Conservation (phyloP, 129 eudicot species). For the Lactuca saligna region DNA sequence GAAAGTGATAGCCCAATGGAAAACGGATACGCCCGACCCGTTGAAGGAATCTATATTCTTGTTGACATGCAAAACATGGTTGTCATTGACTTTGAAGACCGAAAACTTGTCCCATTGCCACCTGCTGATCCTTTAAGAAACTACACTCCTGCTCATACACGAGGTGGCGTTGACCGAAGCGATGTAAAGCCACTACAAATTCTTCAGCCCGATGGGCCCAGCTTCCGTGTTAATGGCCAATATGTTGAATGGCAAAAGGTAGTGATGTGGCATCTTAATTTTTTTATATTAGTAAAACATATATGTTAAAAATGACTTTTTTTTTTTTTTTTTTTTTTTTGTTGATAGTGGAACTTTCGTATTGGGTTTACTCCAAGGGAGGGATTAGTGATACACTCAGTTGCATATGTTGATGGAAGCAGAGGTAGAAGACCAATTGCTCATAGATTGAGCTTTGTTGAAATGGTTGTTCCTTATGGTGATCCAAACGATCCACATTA, state of each 20-base stretch:
- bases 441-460: conserved; percentile 90
- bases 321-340: conserved; percentile 13
- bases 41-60: conserved; percentile 78
- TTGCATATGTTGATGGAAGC: conserved; percentile 92
- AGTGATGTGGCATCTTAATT: background rate
- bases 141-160: conserved; percentile 81
- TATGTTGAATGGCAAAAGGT: conserved; percentile 96
- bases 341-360: conserved; percentile 84
- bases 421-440: conserved; percentile 93
- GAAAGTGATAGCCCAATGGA: conserved; percentile 95
- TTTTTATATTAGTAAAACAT: background rate
- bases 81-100: conserved; percentile 82
- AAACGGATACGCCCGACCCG: conserved; percentile 90
- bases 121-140: conserved; percentile 94
- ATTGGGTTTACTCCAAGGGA: conserved; percentile 91
- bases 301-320: conserved; percentile 1
- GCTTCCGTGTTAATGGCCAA: conserved; percentile 66
- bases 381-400: conserved; percentile 80
- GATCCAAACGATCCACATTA: conserved; percentile 96
- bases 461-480: conserved; percentile 98
- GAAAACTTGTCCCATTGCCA: conserved; percentile 83
- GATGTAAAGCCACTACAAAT: conserved; percentile 75
- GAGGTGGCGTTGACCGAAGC: conserved; percentile 89
- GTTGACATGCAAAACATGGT: conserved; percentile 95
- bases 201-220: conserved; percentile 85